Conservation (phyloP, 108 stramenopile genomes). For the Phaeodactylum tricornutum region DNA sequence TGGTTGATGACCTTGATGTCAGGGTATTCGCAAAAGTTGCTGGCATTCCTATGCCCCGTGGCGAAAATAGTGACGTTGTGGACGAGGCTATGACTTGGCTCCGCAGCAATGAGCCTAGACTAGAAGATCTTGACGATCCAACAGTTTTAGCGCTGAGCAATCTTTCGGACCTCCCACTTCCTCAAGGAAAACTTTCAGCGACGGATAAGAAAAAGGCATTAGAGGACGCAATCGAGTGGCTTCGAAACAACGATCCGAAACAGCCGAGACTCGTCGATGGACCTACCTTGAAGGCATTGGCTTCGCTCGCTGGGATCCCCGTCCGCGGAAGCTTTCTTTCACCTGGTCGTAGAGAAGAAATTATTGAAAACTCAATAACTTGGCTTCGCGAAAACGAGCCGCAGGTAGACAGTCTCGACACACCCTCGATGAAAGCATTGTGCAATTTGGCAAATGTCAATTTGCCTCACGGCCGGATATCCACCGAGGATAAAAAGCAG, state of each 20-base stretch:
- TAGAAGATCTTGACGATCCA: conserved; percentile 4
- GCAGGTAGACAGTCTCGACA: conserved; percentile 5
- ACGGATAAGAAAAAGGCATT: conserved; percentile 6
- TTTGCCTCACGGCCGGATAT: background rate
- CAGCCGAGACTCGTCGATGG: background rate
- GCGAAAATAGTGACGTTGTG: conserved; percentile 1
- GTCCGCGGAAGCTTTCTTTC: too few species aligned
- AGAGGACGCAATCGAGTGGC: conserved; percentile 4
- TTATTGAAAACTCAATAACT: too few species aligned
- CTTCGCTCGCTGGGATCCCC: conserved; percentile 1
- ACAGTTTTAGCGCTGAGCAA: background rate
- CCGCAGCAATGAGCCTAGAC: conserved; percentile 3
- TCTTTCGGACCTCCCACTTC: background rate
- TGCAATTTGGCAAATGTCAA: background rate
- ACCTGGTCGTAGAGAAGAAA: conserved; percentile 11
- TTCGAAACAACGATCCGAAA: conserved; percentile 6
- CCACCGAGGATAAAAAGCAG: conserved; percentile 1
- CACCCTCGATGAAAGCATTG: background rate
- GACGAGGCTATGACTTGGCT: conserved; percentile 9
- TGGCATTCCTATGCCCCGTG: conserved; percentile 5
- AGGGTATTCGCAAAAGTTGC: conserved; percentile 5
- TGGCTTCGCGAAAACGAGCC: conserved; percentile 13
- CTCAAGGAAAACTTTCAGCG: conserved; percentile 2
- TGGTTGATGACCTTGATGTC: conserved; percentile 3
- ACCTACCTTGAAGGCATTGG: conserved; percentile 1